A percentile compares a stretch with the other conserved stretches of the same genome.
These are phyloP conservation scores for Gossypium gossypioides DNA, from an alignment of 441 rosid genomes.

Conservation along the genomic window DNA sequence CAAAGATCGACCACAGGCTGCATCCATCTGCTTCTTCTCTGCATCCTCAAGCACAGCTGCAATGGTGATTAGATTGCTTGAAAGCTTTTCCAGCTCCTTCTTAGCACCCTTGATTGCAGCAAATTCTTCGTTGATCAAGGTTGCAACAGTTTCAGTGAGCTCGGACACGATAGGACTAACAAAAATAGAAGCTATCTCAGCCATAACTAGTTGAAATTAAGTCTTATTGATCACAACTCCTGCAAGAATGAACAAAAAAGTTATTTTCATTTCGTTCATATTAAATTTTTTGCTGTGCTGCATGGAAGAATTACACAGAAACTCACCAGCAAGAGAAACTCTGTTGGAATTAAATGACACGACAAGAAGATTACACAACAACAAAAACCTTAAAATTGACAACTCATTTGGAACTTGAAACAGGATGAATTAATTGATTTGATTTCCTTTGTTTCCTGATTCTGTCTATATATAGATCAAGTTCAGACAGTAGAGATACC, in stretches of 20 bases:
- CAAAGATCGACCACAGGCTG: background rate
- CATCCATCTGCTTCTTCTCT: slow-evolving; percentile 17
- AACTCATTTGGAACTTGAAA: background rate
- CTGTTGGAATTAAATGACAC: background rate
- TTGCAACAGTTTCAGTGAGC: background rate
- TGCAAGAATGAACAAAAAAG: background rate
- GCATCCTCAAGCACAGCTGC: slow-evolving; percentile 24
- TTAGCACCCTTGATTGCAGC: background rate
- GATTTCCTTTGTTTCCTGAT: background rate
- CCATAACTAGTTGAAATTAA: background rate
- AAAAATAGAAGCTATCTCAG: background rate
- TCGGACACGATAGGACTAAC: background rate
- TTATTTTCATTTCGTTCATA: background rate
- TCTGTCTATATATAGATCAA: background rate
- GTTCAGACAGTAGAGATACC: background rate
- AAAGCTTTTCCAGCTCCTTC: slow-evolving; percentile 13
- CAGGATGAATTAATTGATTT: background rate
- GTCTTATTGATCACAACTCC: background rate
- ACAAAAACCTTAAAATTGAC: background rate
- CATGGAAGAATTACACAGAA: background rate
- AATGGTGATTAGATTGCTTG: slow-evolving; percentile 1
- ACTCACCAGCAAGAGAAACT: background rate
- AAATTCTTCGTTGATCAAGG: background rate
- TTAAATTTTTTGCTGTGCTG: background rate
- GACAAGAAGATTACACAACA: background rate